These are phyloP conservation scores for Lepidium aucheri DNA, from an alignment of 345 rosid species.

Conservation along the genomic window DNA sequence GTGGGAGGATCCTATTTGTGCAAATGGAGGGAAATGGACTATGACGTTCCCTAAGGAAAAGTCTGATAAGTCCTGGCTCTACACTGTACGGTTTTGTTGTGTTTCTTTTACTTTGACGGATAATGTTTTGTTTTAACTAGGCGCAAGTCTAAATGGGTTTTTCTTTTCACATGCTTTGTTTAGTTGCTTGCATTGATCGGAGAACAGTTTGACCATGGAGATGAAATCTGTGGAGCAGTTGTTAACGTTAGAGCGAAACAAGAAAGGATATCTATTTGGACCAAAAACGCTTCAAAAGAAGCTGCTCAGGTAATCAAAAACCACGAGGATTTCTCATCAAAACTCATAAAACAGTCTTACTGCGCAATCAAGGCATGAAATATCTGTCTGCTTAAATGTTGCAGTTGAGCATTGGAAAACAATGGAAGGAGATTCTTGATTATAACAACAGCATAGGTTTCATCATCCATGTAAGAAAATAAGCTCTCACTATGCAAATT, in stretches of 20 bases:
- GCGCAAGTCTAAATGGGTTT: background rate
- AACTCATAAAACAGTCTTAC: background rate
- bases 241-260: slow-evolving; percentile 57
- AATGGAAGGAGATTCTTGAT: slow-evolving; percentile 84
- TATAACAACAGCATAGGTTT: slow-evolving; percentile 64
- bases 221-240: slow-evolving; percentile 94
- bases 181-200: slow-evolving; percentile 89
- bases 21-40: slow-evolving; percentile 96
- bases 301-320: slow-evolving; percentile 57
- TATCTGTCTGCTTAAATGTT: background rate
- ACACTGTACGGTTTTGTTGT: slow-evolving; percentile 45
- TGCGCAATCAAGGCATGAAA: background rate
- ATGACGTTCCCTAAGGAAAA: slow-evolving; percentile 39
- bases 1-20: slow-evolving; percentile 97
- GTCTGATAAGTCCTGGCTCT: slow-evolving; percentile 70
- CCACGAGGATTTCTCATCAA: background rate
- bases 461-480: slow-evolving; percentile 60
- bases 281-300: slow-evolving; percentile 86
- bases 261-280: slow-evolving; percentile 76
- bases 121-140: background rate
- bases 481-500: background rate
- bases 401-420: slow-evolving; percentile 84
- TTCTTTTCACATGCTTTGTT: background rate
- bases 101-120: background rate
- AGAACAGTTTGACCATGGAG: slow-evolving; percentile 88